Evolutionary conservation across 192 early-diverging fungal species (phyloP), one percentile per base, ranked within the genome.

Genomic region (Coemansia guatemalensis): DNA sequence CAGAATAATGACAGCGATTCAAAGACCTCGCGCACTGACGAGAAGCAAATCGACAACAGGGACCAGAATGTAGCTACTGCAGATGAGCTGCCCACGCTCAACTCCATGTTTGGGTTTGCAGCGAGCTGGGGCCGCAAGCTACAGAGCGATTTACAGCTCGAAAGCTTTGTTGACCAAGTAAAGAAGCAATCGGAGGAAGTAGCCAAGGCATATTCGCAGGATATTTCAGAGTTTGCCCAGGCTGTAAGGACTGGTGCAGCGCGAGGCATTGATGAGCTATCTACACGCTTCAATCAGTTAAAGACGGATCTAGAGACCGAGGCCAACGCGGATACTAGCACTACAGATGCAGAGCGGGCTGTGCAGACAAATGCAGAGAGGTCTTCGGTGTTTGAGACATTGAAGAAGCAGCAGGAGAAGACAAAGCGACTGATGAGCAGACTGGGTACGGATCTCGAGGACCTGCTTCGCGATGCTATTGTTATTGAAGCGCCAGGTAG

Each of bases 401-500:
- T 78, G 41, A 60, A 56, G 25, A 52, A 66, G 39, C 64, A 53
- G 54, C 71, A 74, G 58, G 65, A 64, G 24, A 66, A 52, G 51
- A 65, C 69, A n/a, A 66, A 71, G 62, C 55, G 68, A 6, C 25
- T 81, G 65, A 41, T 75, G 65, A 53, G 41, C 54, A 62, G 53
- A 24, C 57, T 75, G 8, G 78, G 78, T 5, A 39, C 54, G 8
- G 74, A 81, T 25, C 63, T 81, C 5, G 78, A 81, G 52, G 74
- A 75, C 25, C 60, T 81, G 1, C 21, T 75, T 26, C 68, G 74
- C 33, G 73, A 75, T 12, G 78, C 78, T 27, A 75, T 81, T 32
- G 74, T 81, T 22, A 81, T 81, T 25, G 78, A 81, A 53, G 73
- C 78, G 1, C 78, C 78, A 0, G 67, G 64, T 1, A 74, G 63